A percentile compares a stretch with the other conserved stretches of the same genome.
Evolutionary conservation across 495 filamentous ascomycete species (phyloP).

Genomic region (Amniculicola lignicola): DNA sequence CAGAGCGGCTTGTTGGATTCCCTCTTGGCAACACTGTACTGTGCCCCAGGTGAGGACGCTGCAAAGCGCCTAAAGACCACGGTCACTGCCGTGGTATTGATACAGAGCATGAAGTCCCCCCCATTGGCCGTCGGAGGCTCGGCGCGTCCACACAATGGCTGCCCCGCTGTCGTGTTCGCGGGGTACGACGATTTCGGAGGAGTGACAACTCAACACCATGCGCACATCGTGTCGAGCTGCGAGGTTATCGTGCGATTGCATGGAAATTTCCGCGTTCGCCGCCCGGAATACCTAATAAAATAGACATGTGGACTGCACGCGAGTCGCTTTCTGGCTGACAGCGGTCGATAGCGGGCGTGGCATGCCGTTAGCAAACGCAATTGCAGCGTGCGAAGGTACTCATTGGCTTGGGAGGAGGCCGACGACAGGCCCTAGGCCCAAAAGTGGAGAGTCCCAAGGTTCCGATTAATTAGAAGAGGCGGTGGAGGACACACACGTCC

Average conservation of each 20-base stretch:
- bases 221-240: slow-evolving; percentile 3
- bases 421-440: slow-evolving; percentile 8
- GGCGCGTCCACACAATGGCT: too few species aligned
- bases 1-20: not conserved
- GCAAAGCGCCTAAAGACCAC: too few species aligned
- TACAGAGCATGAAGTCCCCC: too few species aligned
- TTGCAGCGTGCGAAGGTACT: not conserved
- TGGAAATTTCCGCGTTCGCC: too few species aligned
- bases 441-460: not conserved
- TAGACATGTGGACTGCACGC: too few species aligned
- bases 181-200: not conserved
- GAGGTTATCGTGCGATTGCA: slow-evolving; percentile 16
- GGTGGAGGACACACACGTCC: slow-evolving; percentile 18
- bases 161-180: not conserved
- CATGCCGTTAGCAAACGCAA: slow-evolving; percentile 6
- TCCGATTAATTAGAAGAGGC: slow-evolving; percentile 14
- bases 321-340: too few species aligned
- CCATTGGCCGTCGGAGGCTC: too few species aligned
- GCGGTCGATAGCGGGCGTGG: slow-evolving; percentile 14
- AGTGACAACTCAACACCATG: slow-evolving; percentile 4
- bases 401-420: slow-evolving; percentile 14
- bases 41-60: too few species aligned
- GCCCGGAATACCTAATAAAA: too few species aligned
- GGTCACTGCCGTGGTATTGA: too few species aligned
- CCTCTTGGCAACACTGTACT: not conserved